Evolutionary conservation across 768 basidiomycete genomes (phyloP).

Genomic region (Tulasnella sp.): DNA sequence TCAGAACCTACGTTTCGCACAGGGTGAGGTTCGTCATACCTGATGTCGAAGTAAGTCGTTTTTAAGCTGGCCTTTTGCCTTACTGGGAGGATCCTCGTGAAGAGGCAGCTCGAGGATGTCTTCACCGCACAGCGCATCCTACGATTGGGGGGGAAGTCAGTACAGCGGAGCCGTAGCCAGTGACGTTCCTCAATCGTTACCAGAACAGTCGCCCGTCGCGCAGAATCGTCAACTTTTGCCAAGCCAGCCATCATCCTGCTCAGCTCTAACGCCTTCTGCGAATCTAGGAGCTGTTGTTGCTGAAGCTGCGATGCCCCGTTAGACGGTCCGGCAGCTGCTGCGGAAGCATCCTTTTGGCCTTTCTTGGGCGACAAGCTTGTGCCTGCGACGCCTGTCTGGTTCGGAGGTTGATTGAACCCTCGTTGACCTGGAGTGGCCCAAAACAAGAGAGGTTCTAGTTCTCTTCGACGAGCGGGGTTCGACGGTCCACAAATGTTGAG

Average conservation of each 20-base stretch:
- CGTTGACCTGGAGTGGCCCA: constrained; percentile 69
- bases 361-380: constrained; percentile 12
- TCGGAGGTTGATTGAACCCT: constrained; percentile 38
- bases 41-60: constrained; percentile 80
- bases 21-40: constrained; percentile 34
- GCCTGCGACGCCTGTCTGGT: constrained; percentile 22
- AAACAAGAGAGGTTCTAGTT: constrained; percentile 55
- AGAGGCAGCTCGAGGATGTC: constrained; percentile 66
- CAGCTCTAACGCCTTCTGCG: constrained; percentile 59
- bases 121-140: constrained; percentile 56
- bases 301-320: constrained; percentile 38
- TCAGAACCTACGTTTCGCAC: background rate
- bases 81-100: constrained; percentile 65
- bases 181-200: background rate
- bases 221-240: constrained; percentile 73
- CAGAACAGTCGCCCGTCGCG: constrained; percentile 58
- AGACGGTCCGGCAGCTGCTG: background rate
- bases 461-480: constrained; percentile 43
- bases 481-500: constrained; percentile 61
- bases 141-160: background rate
- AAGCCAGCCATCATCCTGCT: constrained; percentile 53
- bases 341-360: constrained; percentile 22
- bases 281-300: constrained; percentile 27
- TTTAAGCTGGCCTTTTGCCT: constrained; percentile 54
- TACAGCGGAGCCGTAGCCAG: background rate